These are phyloP conservation scores for Malassezia arunalokei DNA, from an alignment of 1,284 basidiomycete species.

Conservation along the genomic window DNA sequence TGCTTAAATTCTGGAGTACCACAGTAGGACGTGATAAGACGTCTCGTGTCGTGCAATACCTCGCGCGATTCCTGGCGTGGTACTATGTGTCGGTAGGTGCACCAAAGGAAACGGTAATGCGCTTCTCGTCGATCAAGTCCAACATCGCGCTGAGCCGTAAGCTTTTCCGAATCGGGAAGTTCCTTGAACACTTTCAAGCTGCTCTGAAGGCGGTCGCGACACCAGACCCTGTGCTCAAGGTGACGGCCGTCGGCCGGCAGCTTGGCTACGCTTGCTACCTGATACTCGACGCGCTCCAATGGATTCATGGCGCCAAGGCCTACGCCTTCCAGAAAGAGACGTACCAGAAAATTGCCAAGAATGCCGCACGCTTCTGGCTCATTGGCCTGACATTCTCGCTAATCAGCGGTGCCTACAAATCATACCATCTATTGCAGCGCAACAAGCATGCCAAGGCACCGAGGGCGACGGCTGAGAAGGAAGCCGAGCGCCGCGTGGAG, in stretches of 20 bases:
- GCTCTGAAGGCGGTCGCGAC: constrained; percentile 64
- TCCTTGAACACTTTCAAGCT: constrained; percentile 83
- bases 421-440: constrained; percentile 38
- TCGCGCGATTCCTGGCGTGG: constrained; percentile 81
- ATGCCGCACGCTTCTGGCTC: constrained; percentile 79
- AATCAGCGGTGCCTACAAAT: constrained; percentile 38
- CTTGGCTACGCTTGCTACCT: constrained; percentile 84
- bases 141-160: constrained; percentile 48
- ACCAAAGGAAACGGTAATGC: constrained; percentile 47
- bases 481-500: constrained; percentile 58
- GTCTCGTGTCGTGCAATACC: constrained; percentile 83
- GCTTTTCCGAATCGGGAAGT: constrained; percentile 75
- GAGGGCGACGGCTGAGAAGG: constrained; percentile 54
- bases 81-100: constrained; percentile 48
- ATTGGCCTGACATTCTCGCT: constrained; percentile 52
- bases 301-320: constrained; percentile 42
- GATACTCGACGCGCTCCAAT: constrained; percentile 42
- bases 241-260: constrained; percentile 71
- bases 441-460: constrained; percentile 23
- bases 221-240: constrained; percentile 59
- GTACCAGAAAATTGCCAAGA: constrained; percentile 57
- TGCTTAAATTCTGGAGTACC: constrained; percentile 45
- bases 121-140: constrained; percentile 47
- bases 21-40: constrained; percentile 53
- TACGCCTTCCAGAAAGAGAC: constrained; percentile 53